phyloP scores from a whole-genome alignment of 78 protist species.

The Capsaspora owczarzaki region DNA sequence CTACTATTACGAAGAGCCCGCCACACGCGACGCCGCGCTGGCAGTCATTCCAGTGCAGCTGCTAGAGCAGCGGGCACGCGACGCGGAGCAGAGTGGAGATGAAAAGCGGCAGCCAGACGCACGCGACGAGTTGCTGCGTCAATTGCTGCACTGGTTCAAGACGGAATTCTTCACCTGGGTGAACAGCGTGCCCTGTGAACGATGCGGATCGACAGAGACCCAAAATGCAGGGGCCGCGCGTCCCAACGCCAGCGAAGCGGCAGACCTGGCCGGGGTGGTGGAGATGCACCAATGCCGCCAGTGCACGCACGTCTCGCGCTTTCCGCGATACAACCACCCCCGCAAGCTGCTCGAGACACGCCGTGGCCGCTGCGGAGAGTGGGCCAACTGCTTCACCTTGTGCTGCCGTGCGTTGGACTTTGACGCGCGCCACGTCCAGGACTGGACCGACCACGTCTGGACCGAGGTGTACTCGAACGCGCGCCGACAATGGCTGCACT shows the following conservation, averaged over 20 bases:
- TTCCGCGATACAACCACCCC: constrained; percentile 52
- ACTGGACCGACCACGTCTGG: constrained; percentile 74
- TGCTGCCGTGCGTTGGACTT: constrained; percentile 20
- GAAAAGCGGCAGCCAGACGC: too few species aligned
- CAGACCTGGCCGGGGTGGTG: constrained; percentile 5
- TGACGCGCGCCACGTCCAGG: constrained; percentile 29
- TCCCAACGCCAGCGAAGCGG: constrained; percentile 3
- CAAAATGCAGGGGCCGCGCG: not conserved
- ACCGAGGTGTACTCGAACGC: constrained; percentile 25
- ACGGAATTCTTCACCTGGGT: constrained; percentile 32
- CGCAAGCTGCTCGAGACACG: constrained; percentile 39
- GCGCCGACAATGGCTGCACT: constrained; percentile 34
- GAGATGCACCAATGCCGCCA: constrained; percentile 35
- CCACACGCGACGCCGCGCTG: too few species aligned
- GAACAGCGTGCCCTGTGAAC: constrained; percentile 6
- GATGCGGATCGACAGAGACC: constrained; percentile 9
- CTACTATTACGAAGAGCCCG: too few species aligned
- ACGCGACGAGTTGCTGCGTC: not conserved
- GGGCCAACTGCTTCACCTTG: constrained; percentile 36
- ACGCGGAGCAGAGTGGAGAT: too few species aligned
- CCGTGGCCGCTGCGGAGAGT: constrained; percentile 64
- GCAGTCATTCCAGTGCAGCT: too few species aligned
- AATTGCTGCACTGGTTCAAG: constrained; percentile 41
- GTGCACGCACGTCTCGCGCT: constrained; percentile 8
- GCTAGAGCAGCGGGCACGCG: too few species aligned